Base-by-base conservation (phyloP, 352 stramenopile genomes). In the Thraustotheca clavata region DNA sequence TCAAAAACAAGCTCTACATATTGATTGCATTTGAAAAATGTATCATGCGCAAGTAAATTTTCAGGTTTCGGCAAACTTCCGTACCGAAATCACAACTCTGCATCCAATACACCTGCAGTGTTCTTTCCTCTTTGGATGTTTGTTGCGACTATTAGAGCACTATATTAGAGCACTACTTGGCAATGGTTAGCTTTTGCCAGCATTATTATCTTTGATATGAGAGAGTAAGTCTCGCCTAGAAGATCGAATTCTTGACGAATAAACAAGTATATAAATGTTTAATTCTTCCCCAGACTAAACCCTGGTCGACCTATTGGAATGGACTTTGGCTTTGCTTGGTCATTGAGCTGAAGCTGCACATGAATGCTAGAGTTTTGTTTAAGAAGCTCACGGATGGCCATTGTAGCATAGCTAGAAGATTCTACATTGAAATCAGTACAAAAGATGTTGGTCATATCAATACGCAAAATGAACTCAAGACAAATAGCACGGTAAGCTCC, bases 361-460 rank as follows among this genome's bases (percentile, higher is more conserved):
- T 86, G 70, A 29, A 89, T 69, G 62, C 81, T 96, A 71, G 70
- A 97, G 70, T 71, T 95, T 71, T 87, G 83, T 73, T 98, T 98
- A 67, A 97, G 96, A 11, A 99, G 71, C 71, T 99, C 96, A 59
- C 96, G 83, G 46, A 99, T 74, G 7, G 89, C 91, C 80, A 98
- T 97, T 6, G 95, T 98, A 5, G 96, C 96, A 77, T 99, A 98
- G 33, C 48, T 67, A 18, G 43, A 67, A n/a, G 43, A 67, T 29
- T 27, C 43, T 67, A 60, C 60, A 59, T 11, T 60, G 14, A 50
- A 27, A 67, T 8, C 4, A 1, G n/a, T 35, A 8, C 0, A 50
- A 14, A 12, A 62, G 5, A 5, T 33, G 9, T 26, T 24, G 5
- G 32, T 8, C 26, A 35, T 38, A 2, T 29, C 69, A 75, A 24